phyloP scores from a whole-genome alignment of 495 filamentous ascomycete species.

The Penicillium arizonense region DNA sequence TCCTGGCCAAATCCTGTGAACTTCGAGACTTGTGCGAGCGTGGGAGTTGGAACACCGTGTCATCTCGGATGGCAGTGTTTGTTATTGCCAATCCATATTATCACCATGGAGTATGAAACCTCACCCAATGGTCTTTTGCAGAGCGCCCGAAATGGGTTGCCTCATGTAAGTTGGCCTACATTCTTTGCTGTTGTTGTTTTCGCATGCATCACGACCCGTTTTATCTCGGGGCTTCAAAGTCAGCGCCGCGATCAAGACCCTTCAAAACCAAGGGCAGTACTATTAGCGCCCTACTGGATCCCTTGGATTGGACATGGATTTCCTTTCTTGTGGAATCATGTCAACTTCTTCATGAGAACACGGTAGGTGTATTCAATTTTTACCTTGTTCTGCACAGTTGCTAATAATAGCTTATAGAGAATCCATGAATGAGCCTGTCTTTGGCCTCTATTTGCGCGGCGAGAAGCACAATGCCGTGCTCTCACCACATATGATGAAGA shows the following conservation, averaged over 20 bases:
- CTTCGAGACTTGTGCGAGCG: background rate
- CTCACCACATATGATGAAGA: conserved; percentile 48
- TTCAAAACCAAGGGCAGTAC: conserved; percentile 30
- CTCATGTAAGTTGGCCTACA: conserved; percentile 22
- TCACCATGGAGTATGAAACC: conserved; percentile 24
- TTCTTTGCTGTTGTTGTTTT: conserved; percentile 24
- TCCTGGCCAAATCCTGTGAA: background rate
- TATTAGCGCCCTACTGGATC: conserved; percentile 56
- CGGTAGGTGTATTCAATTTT: conserved; percentile 33
- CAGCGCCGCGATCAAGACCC: conserved; percentile 12
- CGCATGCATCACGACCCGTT: conserved; percentile 41
- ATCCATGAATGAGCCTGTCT: conserved; percentile 44
- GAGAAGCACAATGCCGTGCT: conserved; percentile 49
- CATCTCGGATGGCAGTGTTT: conserved; percentile 5
- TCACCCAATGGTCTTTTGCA: conserved; percentile 19
- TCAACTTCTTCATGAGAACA: conserved; percentile 36
- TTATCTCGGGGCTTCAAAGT: conserved; percentile 36
- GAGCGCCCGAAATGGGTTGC: conserved; percentile 7
- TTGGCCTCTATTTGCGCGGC: conserved; percentile 51
- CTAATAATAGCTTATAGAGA: conserved; percentile 27
- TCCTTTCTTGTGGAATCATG: conserved; percentile 44
- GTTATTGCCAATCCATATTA: conserved; percentile 5
- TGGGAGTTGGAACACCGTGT: conserved; percentile 1
- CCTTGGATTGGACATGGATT: conserved; percentile 55
- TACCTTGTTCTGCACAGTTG: conserved; percentile 1